Evolutionary conservation across 495 filamentous ascomycete species (phyloP), one percentile per base, ranked within the genome.

Genomic region (Aspergillus diversus): DNA sequence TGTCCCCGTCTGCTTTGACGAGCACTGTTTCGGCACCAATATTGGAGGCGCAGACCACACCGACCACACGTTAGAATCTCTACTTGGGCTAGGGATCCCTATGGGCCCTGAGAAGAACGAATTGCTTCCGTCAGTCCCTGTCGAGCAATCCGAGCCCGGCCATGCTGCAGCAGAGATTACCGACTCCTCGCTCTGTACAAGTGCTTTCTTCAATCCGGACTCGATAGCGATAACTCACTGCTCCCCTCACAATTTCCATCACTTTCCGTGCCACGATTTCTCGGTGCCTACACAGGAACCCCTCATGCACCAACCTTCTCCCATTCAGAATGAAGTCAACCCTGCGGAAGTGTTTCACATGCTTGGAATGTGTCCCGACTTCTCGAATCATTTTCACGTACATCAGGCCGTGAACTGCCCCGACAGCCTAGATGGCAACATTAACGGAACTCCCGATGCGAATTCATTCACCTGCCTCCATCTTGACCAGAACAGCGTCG

Each of bases 331-430:
- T 7, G 67, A 72, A 12, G 73, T 79, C 33, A 77, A 77, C 57
- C 76, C 76, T 7, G 65, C 69, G 12, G 77, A 80, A 13, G 71
- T 77, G 43, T 80, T 78, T 57, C 77, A 80, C 55, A 75, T 80
- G 69, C 71, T 78, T 52, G 75, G 75, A 8, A 71, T 74, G 61
- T 78, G 77, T 43, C 66, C 76, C 13, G 75, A 78, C 59, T 71
- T 71, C 27, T 71, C 71, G 12, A 61, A 75, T 17, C 67, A 73
- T 37, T 69, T 68, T 35, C 73, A 78, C 16, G 63, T 71, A 27
- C 60, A 68, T 27, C 64, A 66, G 16, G 66, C 64, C 3, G 61
- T 71, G 33, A 66, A 67, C 15, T 62, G 61, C 9, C 37, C 62
- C 2, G 48, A 63, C 34, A 33, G 12, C 53, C 8, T 63, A 11